Evolutionary conservation across 345 rosid genomes (phyloP), one percentile per base, ranked within the genome.

Genomic region (Punica granatum): DNA sequence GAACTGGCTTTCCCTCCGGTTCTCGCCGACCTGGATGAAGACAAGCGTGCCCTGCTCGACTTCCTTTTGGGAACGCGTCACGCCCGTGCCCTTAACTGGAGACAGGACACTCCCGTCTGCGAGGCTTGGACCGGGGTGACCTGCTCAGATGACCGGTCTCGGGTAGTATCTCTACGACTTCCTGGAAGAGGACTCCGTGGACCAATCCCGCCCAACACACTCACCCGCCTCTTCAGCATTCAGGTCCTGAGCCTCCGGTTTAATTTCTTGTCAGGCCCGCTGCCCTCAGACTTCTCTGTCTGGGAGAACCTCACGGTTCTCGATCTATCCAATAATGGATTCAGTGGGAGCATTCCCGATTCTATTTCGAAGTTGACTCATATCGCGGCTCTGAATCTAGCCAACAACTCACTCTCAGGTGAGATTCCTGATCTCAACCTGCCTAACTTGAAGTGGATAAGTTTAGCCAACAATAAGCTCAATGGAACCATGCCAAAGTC

Each of bases 391-490:
- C 42, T 81, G 68, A 73, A 71, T 61, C 79, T 81, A 15, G 64
- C 73, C 3, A 77, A 76, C 56, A 81, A 81, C 69, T 66, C 63
- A 4, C 78, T 81, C 58, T 80, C 81, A 6, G 84, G 84, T 28
- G 53, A 32, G 15, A 75, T 80, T 54, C 84, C 84, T 62, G 79
- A 77, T 70, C 64, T 74, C 37, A 58, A 53, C 14, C 23, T 72
- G 58, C 64, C 58, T 21, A 75, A 70, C 61, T 79, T 92, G 54
- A 79, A 74, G 74, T 85, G 61, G 74, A 73, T 92, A 58, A 90
- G 89, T 80, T 69, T 92, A 72, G 83, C 94, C 78, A 79, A 80
- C 74, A 92, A 92, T 66, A 78, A 83, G 76, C 86, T 92, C 48
- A 80, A 76, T 53, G 98, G 98, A 63, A 76, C 86, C 16, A 80